Evolutionary conservation across 768 basidiomycete species (phyloP), one percentile per base, ranked within the genome.

Genomic region (Boletus subcaerulescens): DNA sequence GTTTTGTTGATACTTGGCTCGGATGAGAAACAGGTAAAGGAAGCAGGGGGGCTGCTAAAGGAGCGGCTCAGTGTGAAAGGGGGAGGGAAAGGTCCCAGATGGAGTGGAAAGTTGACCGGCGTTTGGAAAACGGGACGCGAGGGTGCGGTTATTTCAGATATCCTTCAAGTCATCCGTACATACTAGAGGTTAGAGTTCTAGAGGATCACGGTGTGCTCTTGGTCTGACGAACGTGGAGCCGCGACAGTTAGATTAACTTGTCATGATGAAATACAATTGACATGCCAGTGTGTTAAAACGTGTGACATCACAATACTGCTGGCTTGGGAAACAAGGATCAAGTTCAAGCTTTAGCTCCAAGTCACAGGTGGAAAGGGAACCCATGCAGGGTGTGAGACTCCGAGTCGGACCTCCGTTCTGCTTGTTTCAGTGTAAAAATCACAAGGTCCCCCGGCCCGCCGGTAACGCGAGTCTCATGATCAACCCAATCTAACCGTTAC

Each of bases 61-160:
- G 64, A 70, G 5, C 83, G 78, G 58, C 72, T 87, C 29, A 74
- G 75, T 10, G 76, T 87, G 45, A 92, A 86, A 72, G 91, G 91
- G 8, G 91, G 91, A 12, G 89, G 90, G 5, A 90, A 87, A 63
- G 89, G 87, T 2, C 60, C 73, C 17, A 81, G 79, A 60, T 91
- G 89, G 86, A 90, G 89, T 57, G 89, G 90, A 11, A 87, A 91
- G 66, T 79, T 77, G 52, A 76, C 68, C 8, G 89, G 89, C 0
- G 68, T 68, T 38, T 67, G 68, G 66, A 70, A 57, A 45, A 48
- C 45, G 31, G 53, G 65, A 26, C 60, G 65, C 8, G 68, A 67
- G 49, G 60, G 57, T 9, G 40, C 42, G 5, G 29, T 50, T 18
- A 49, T 68, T 32, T 60, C 60, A 35, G 66, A 59, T 38, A 49